Conservation (phyloP, 2,329 filamentous ascomycete genomes). For the Colletotrichum kahawae region DNA sequence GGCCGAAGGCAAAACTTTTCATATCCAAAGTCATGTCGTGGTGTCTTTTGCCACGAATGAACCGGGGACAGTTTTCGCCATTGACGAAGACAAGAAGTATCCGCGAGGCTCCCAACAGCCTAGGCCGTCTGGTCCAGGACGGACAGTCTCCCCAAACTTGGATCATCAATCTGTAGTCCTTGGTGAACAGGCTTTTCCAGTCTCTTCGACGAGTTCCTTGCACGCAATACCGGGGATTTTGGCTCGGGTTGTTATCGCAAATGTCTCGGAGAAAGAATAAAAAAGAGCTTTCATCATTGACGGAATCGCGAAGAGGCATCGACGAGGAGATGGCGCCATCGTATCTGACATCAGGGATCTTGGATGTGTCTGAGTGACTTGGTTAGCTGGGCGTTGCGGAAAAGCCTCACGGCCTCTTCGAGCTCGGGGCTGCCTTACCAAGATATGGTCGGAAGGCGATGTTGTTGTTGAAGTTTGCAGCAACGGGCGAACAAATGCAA, state of each 20-base stretch:
- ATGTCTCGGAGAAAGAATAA: neutral
- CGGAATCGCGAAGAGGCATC: neutral
- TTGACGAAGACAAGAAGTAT: neutral
- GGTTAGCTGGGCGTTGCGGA: neutral
- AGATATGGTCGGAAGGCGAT: neutral
- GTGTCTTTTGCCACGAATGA: neutral
- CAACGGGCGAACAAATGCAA: neutral
- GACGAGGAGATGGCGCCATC: no score
- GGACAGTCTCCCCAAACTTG: neutral
- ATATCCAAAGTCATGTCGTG: neutral
- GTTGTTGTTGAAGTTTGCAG: neutral
- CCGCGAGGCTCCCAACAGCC: neutral
- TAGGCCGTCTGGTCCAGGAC: neutral
- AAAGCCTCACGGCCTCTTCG: neutral
- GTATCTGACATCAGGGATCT: neutral
- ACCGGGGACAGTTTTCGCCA: neutral
- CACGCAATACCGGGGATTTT: neutral
- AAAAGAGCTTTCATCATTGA: neutral
- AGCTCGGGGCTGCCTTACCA: neutral
- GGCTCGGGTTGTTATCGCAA: neutral
- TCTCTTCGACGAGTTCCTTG: neutral
- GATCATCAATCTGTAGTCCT: neutral
- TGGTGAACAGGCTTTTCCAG: neutral
- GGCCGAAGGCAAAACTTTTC: neutral
- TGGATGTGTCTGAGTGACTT: neutral